Conservation (phyloP, 257 asterid species). For the Primulina tabacum region DNA sequence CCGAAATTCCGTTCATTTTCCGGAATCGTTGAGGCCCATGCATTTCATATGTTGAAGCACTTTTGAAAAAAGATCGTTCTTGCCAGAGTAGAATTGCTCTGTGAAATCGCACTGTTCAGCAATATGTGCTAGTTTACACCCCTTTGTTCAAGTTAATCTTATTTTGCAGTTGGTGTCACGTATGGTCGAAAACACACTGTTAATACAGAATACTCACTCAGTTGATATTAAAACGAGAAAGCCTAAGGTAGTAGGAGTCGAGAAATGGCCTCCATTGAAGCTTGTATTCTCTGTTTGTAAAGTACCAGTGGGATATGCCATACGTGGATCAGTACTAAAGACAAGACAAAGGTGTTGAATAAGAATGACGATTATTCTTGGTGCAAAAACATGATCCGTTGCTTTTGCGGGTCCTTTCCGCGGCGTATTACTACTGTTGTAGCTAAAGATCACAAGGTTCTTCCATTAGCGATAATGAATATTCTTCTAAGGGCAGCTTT, state of each 20-base stretch:
- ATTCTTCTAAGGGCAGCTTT: not conserved
- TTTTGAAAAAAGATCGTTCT: not conserved
- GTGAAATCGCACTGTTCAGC: too few species aligned
- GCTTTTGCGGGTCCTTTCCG: not conserved
- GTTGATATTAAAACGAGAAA: too few species aligned
- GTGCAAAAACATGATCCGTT: not conserved
- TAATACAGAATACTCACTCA: too few species aligned
- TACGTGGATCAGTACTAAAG: not conserved
- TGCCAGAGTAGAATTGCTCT: not conserved
- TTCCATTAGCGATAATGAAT: not conserved
- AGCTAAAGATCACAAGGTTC: not conserved
- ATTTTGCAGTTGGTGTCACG: too few species aligned
- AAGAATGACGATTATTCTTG: not conserved
- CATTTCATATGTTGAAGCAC: too few species aligned
- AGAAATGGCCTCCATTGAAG: not conserved
- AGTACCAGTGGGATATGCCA: not conserved
- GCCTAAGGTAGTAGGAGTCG: not conserved
- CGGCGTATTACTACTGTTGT: not conserved
- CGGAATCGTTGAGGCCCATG: too few species aligned
- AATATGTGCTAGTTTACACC: too few species aligned
- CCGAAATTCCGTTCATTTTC: too few species aligned
- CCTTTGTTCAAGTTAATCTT: too few species aligned
- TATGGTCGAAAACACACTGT: too few species aligned
- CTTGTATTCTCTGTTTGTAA: not conserved
- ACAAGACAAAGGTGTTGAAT: not conserved